Percentiles rank a stretch among this genome's conserved stretches.
phyloP scores from a whole-genome alignment of 495 filamentous ascomycete species.

The Penicillium riverlandense region DNA sequence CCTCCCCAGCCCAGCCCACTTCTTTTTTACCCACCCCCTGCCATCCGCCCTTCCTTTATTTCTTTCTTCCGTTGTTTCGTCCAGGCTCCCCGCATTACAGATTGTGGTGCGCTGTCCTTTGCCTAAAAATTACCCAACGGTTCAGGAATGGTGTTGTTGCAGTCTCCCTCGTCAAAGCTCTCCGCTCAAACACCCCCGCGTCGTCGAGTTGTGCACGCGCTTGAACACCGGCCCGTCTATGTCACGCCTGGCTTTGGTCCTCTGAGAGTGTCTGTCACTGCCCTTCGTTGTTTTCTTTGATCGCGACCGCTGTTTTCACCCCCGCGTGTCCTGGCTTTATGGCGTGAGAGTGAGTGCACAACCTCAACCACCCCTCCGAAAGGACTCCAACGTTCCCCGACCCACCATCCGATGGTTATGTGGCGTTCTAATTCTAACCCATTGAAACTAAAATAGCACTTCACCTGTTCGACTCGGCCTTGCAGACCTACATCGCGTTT shows the following conservation, averaged over 20 bases:
- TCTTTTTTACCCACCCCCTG: background rate
- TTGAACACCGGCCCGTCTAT: too few relatives aligned
- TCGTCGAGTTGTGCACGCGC: too few relatives aligned
- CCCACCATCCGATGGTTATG: too few relatives aligned
- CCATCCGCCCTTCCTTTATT: background rate
- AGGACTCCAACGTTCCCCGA: too few relatives aligned
- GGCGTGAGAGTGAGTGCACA: constrained; percentile 16
- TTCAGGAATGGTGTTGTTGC: too few relatives aligned
- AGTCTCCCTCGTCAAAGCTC: too few relatives aligned
- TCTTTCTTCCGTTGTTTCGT: constrained; percentile 1
- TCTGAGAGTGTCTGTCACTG: too few relatives aligned
- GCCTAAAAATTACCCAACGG: too few relatives aligned
- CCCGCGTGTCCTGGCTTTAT: constrained; percentile 12
- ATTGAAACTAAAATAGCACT: background rate
- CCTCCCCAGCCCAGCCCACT: constrained; percentile 8
- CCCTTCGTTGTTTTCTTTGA: too few relatives aligned
- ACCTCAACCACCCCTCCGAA: background rate
- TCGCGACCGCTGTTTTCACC: constrained; percentile 2
- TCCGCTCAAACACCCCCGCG: too few relatives aligned
- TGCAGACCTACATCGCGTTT: too few relatives aligned
- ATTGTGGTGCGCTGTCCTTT: background rate
- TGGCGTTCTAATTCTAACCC: constrained; percentile 1
- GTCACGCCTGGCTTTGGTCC: too few relatives aligned
- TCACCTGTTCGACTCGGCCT: background rate
- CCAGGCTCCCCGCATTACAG: background rate